phyloP scores from a whole-genome alignment of 768 basidiomycete genomes.

The Gymnopilus dilepis region DNA sequence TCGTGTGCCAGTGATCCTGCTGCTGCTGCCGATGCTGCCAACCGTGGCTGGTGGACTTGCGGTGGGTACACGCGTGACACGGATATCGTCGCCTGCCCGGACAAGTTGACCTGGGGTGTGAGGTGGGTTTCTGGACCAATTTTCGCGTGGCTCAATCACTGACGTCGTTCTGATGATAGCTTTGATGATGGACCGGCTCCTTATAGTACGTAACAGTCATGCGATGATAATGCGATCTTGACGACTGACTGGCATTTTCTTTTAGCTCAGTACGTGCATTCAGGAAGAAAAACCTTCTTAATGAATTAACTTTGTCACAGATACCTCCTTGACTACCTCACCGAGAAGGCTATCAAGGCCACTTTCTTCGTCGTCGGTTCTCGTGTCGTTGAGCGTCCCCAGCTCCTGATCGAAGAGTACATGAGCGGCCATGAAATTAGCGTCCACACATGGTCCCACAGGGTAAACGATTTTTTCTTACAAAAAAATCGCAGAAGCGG shows the following conservation, averaged over 20 bases:
- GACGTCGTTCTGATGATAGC: conserved; percentile 35
- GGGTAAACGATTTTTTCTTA: conserved; percentile 4
- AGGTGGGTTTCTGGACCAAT: conserved; percentile 39
- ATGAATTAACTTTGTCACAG: conserved; percentile 35
- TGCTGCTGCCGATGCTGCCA: conserved; percentile 59
- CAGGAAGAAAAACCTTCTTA: neutral
- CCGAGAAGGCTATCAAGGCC: conserved; percentile 63
- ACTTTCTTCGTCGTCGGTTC: conserved; percentile 95
- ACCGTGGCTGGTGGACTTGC: conserved; percentile 91
- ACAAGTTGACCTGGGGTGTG: conserved; percentile 78
- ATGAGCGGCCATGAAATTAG: conserved; percentile 82
- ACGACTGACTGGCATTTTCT: conserved; percentile 15
- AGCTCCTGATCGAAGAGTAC: conserved; percentile 79
- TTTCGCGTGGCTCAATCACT: conserved; percentile 9
- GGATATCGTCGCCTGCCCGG: conserved; percentile 72
- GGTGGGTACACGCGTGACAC: conserved; percentile 66
- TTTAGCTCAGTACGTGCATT: conserved; percentile 52
- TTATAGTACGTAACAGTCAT: conserved; percentile 63
- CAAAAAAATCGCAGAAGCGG: neutral
- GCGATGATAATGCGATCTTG: neutral
- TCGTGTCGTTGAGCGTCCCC: conserved; percentile 79
- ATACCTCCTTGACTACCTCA: conserved; percentile 74
- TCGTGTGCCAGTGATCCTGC: conserved; percentile 65
- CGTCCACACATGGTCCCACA: conserved; percentile 93
- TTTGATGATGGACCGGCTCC: conserved; percentile 89